Base-by-base conservation (phyloP, 208 protist species). In the Acanthamoeba triangularis region DNA sequence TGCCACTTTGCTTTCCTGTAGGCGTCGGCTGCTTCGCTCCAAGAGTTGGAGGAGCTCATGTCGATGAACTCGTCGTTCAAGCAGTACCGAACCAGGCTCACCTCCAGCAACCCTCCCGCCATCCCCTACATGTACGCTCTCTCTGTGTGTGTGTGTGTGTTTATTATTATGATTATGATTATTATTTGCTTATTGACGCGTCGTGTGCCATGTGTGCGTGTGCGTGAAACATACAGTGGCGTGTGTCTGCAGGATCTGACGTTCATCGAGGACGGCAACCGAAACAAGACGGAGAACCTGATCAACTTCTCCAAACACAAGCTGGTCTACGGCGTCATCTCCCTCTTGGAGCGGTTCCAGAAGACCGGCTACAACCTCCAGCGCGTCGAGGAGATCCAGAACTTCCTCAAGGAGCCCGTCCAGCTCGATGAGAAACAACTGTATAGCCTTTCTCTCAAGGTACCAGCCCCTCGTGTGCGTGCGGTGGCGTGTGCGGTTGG, bases 251-350 rank as follows among this genome's bases (percentile, higher is more conserved):
- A 91, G 44, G 93, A 95, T 35, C 49, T 95, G 93, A 95, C 93
- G 49, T 95, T 95, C 41, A 95, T 95, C 78, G 93, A 95, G 44
- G 93, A 95, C 49, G 93, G 93, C 10, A 95, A 95, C 93, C 18
- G 82, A 25, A 91, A 95, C 82, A 91, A 91, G 59, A n/a, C 76
- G 76, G 93, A 78, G n/a, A 91, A 95, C 41, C 52, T 95, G 30
- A 90, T 95, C 76, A 95, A 95, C 93, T 95, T 95, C 56, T 78
- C 54, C 54, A 95, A 95, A 78, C 76, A 91, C 80, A 88, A 95
- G 78, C 93, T 95, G 49, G 65, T 91, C 44, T 90, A 95, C 78
- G 65, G 78, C 14, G 93, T 95, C 61, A 95, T 94, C 67, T 74
- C 72, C 7, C 33, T 69, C 16, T 23, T 94, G 30, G 54, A 78